Evolutionary conservation across 2,329 filamentous ascomycete species (phyloP), one percentile per base, ranked within the genome.

Genomic region (Bipolaris cookei): DNA sequence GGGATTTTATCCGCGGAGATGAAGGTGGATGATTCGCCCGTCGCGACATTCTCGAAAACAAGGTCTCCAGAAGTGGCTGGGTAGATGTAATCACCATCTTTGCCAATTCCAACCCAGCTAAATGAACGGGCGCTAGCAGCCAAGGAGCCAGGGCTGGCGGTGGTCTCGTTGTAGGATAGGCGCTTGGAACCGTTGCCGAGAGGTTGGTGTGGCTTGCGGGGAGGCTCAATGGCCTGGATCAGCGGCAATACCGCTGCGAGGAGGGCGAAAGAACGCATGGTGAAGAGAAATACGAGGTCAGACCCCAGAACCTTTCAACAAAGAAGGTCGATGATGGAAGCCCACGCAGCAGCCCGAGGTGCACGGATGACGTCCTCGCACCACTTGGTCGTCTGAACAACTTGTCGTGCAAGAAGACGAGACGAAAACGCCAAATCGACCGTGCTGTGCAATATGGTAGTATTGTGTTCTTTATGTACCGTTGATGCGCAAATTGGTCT

Each of bases 51-150:
- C 66, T 85, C 82, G 28, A 90, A 82, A 4, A 87, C 73, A 5
- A 90, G 77, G 28, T 84, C 81, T 8, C 83, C 83, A 51, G 80
- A 80, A 3, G 74, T 71, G 51, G 76, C 80, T 43, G 75, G 76
- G 44, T 81, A 84, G 64, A 89, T 84, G 72, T 86, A 88, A 47
- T 86, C 81, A 20, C 87, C 87, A 62, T 90, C 87, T 30, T 80
- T 78, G 1, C 83, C 84, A 3, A 82, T 83, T 7, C 81, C 77
- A 3, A 87, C 80, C 87, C 87, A 90, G 1, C 79, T 82, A 34
- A 80, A 79, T 11, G 79, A 79, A 11, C 77, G 77, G 0, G 83
- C 77, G 1, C 78, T 67, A 60, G 87, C 79, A 5, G 71, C 18
- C 44, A 75, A 63, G 41, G 61, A 48, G 7, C 71, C 78, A 25